Base-by-base conservation (phyloP, 805 yeast species). In the Tetrapisispora phaffii region DNA sequence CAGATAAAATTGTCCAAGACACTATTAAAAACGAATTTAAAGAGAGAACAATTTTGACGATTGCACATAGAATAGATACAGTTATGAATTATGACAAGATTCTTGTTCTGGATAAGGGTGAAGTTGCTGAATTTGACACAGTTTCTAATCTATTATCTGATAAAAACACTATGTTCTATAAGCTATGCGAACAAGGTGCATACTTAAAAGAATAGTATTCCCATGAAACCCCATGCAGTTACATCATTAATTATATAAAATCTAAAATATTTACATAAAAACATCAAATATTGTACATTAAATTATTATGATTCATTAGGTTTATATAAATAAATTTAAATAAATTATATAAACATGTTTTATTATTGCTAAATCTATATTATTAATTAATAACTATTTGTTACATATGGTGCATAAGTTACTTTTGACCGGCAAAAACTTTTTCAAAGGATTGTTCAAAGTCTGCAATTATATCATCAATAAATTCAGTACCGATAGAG, bases 401-500 rank as follows among this genome's bases (percentile, higher is more conserved):
- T 23, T 16, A 10, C 35, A 32, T 23, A 28, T 28, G 4, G 28
- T 9, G 7, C 24, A 28, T 15, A 12, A 26, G 10, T 28, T 28
- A 38, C 34, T 49, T 48, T 42, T 55, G 47, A 40, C 57, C 60
- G 36, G 62, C 65, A 44, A 68, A 82, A 38, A 81, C 84, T 39
- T 67, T 67, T 57, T 76, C 75, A 69, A 93, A 85, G 31, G 97
- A 76, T 68, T 85, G 88, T 58, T 87, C 88, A 56, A 88, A 81
- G 66, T 90, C 97, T 16, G 69, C 86, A 65, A 88, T 84, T 56
- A 90, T 78, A 62, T 90, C 97, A 53, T 88, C 95, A 59, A 88
- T 83, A 64, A 77, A 80, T 71, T 89, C 97, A 44, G 87, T 82
- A 61, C 97, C 97, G 40, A 86, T 85, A 39, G 95, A 79, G 38